Evolutionary conservation across 148 eudicot species (phyloP).

Genomic region (Polygonum aviculare): DNA sequence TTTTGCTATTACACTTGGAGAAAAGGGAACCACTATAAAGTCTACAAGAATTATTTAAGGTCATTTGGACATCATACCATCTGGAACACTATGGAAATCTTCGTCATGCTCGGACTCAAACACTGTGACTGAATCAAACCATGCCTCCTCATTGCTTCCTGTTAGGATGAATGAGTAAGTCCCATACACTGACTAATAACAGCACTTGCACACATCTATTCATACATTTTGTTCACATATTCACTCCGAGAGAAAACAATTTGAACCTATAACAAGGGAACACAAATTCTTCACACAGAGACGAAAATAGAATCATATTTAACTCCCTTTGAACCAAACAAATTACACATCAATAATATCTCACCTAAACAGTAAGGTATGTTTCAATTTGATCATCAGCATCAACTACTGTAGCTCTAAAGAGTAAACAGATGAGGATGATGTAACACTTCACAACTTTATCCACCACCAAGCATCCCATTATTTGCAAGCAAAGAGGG

Average conservation of each 20-base stretch:
- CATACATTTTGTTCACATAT: neutral
- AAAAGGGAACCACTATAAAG: constrained; percentile 45
- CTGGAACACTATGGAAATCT: constrained; percentile 77
- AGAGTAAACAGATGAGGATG: neutral
- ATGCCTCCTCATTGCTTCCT: constrained; percentile 78
- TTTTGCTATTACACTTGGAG: constrained; percentile 32
- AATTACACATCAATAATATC: neutral
- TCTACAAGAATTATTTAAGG: constrained; percentile 20
- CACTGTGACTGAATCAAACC: constrained; percentile 70
- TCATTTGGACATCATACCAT: constrained; percentile 53
- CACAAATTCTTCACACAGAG: neutral
- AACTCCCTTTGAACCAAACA: neutral
- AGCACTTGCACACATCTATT: neutral
- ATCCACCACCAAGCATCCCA: neutral
- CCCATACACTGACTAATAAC: neutral
- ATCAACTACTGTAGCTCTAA: neutral
- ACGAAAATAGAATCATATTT: neutral
- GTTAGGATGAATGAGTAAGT: constrained; percentile 11
- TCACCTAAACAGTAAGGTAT: neutral
- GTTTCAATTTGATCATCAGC: neutral
- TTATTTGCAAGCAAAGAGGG: neutral
- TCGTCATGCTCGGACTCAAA: constrained; percentile 82
- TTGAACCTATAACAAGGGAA: neutral
- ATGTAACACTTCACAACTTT: neutral
- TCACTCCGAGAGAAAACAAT: neutral